These are phyloP conservation scores for Fusarium napiforme DNA, from an alignment of 2,329 filamentous ascomycete species.

Conservation along the genomic window DNA sequence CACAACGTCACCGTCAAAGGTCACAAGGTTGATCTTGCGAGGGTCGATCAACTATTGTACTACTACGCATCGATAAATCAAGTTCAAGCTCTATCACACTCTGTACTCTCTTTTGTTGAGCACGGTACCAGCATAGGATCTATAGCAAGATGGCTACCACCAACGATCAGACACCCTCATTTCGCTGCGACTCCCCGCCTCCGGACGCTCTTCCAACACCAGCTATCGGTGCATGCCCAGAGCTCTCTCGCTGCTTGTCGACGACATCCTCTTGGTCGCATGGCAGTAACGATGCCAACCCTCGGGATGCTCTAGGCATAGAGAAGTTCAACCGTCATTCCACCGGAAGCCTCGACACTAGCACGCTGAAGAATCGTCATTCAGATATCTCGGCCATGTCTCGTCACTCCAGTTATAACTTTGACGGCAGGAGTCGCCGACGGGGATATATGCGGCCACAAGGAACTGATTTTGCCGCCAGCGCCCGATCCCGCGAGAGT, in stretches of 20 bases:
- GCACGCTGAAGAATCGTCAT: conserved; percentile 60
- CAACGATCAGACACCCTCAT: conserved; percentile 46
- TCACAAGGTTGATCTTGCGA: conserved; percentile 18
- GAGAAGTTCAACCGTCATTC: conserved; percentile 69
- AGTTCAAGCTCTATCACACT: conserved; percentile 5
- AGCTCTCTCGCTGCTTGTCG: conserved; percentile 73
- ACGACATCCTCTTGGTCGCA: conserved; percentile 69
- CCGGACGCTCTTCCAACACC: conserved; percentile 71
- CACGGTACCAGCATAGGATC: not conserved
- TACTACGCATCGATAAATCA: conserved; percentile 7
- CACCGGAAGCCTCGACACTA: conserved; percentile 68
- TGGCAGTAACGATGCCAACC: conserved; percentile 59
- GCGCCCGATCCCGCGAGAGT: conserved; percentile 89
- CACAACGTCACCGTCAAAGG: conserved; percentile 29
- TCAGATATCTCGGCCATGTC: conserved; percentile 56
- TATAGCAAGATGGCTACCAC: conserved; percentile 49
- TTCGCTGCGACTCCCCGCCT: conserved; percentile 70
- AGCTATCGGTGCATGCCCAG: conserved; percentile 68
- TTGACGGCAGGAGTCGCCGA: conserved; percentile 61
- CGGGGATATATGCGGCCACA: conserved; percentile 90
- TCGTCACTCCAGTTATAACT: conserved; percentile 57
- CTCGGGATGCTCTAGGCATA: conserved; percentile 67
- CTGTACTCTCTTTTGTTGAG: not conserved
- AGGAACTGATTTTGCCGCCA: conserved; percentile 89
- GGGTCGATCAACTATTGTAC: conserved; percentile 6